Percentiles rank a stretch among this genome's conserved stretches.
Conservation (phyloP, 495 filamentous ascomycete species). For the Thozetella sp. region DNA sequence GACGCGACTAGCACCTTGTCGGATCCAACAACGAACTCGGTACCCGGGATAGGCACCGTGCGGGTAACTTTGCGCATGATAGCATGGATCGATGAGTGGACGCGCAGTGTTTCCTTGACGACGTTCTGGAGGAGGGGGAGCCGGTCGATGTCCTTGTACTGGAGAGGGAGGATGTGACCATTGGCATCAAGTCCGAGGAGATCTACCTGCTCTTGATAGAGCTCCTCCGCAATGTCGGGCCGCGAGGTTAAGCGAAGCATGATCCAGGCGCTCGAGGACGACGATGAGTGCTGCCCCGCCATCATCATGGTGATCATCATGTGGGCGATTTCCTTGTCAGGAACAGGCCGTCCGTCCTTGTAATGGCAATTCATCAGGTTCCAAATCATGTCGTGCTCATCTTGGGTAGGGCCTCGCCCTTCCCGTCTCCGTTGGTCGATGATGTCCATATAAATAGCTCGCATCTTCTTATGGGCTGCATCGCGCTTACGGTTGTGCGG, state of each 20-base stretch:
- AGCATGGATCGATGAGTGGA: conserved; percentile 69
- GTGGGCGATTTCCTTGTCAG: conserved; percentile 69
- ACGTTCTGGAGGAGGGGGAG: conserved; percentile 58
- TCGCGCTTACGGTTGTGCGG: conserved; percentile 69
- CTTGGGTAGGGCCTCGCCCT: conserved; percentile 21
- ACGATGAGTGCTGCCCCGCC: conserved; percentile 73
- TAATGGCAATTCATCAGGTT: conserved; percentile 68
- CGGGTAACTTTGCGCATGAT: conserved; percentile 71
- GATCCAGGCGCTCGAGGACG: conserved; percentile 67
- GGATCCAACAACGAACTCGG: conserved; percentile 63
- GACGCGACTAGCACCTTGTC: conserved; percentile 68
- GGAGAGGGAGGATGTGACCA: conserved; percentile 44
- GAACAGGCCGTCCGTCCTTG: conserved; percentile 60
- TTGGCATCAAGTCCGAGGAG: conserved; percentile 44
- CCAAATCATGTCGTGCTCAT: conserved; percentile 65
- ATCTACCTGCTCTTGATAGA: conserved; percentile 62
- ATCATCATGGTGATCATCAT: conserved; percentile 80
- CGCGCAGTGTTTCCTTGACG: conserved; percentile 68
- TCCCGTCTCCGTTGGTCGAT: conserved; percentile 54
- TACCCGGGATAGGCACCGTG: conserved; percentile 65
- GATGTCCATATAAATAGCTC: conserved; percentile 63
- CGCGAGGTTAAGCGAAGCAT: conserved; percentile 64
- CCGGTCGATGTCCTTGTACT: conserved; percentile 55
- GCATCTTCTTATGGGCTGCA: conserved; percentile 61
- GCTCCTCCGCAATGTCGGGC: conserved; percentile 59